Evolutionary conservation across 73 alveolate species (phyloP).

Genomic region (Paramecium primaurelia): DNA sequence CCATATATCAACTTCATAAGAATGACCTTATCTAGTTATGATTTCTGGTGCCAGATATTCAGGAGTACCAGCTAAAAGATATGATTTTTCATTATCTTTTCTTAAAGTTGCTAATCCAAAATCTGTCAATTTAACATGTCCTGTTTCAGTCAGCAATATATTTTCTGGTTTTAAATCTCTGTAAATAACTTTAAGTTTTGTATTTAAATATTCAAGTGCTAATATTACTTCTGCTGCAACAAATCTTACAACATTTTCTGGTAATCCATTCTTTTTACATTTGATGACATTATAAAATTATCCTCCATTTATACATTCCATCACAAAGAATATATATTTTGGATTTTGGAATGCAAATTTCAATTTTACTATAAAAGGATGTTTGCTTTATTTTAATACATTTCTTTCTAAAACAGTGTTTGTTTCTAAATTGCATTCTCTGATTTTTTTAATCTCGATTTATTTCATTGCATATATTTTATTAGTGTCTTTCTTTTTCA

Average conservation of each 20-base stretch:
- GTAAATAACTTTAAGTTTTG: constrained; percentile 48
- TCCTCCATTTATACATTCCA: constrained; percentile 71
- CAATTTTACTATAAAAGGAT: constrained; percentile 86
- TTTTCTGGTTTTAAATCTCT: constrained; percentile 72
- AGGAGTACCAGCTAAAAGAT: constrained; percentile 75
- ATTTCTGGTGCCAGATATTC: constrained; percentile 82
- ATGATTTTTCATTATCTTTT: constrained; percentile 59
- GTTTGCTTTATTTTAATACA: constrained; percentile 73
- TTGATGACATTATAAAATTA: constrained; percentile 40
- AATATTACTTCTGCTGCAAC: constrained; percentile 60
- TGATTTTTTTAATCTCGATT: constrained; percentile 75
- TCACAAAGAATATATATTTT: constrained; percentile 81
- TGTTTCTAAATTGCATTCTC: constrained; percentile 74
- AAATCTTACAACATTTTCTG: constrained; percentile 59
- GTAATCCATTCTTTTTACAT: constrained; percentile 38
- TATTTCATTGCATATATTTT: constrained; percentile 87
- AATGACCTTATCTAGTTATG: constrained; percentile 56
- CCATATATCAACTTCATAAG: constrained; percentile 54
- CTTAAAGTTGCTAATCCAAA: constrained; percentile 66
- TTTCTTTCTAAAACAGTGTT: constrained; percentile 90
- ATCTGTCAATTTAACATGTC: constrained; percentile 73
- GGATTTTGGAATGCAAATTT: constrained; percentile 85
- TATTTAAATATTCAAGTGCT: constrained; percentile 60
- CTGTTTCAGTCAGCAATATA: constrained; percentile 62
- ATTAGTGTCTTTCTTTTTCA: constrained; percentile 74